phyloP scores from a whole-genome alignment of 1,284 basidiomycete genomes.

The Ceratobasidium papillatum region DNA sequence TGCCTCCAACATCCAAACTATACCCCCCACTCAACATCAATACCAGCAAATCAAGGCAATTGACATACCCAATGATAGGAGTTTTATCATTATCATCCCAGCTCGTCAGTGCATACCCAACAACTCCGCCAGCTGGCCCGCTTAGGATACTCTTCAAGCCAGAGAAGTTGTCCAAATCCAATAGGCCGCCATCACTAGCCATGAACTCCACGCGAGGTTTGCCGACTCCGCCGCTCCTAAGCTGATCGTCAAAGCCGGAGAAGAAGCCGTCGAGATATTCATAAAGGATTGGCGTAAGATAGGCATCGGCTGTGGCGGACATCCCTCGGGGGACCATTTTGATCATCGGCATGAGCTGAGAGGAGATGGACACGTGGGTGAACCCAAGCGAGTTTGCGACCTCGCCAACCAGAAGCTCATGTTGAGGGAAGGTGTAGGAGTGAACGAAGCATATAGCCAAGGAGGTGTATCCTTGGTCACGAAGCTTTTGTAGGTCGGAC shows the following conservation, averaged over 20 bases:
- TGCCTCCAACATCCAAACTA: constrained; percentile 84
- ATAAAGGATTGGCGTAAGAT: constrained; percentile 89
- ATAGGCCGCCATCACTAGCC: constrained; percentile 87
- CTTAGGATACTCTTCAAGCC: constrained; percentile 89
- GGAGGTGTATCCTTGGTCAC: constrained; percentile 80
- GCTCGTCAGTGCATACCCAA: constrained; percentile 85
- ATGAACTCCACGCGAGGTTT: constrained; percentile 78
- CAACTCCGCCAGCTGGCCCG: constrained; percentile 89
- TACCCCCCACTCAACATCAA: not conserved
- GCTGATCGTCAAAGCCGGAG: constrained; percentile 80
- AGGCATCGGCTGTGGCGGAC: constrained; percentile 94
- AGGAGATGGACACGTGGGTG: constrained; percentile 86
- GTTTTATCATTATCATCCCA: constrained; percentile 73
- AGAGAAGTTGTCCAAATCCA: constrained; percentile 85
- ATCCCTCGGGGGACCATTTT: constrained; percentile 93
- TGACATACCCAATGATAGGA: constrained; percentile 76
- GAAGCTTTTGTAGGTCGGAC: constrained; percentile 71
- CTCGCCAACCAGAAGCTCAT: constrained; percentile 77
- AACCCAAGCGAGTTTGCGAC: constrained; percentile 86
- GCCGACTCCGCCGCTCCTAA: constrained; percentile 56
- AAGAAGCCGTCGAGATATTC: constrained; percentile 95
- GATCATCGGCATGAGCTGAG: constrained; percentile 92
- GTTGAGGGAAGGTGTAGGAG: constrained; percentile 89
- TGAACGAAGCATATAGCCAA: constrained; percentile 89
- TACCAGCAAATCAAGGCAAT: not conserved